phyloP scores from a whole-genome alignment of 129 eudicot genomes.

The Flaveria robusta region DNA sequence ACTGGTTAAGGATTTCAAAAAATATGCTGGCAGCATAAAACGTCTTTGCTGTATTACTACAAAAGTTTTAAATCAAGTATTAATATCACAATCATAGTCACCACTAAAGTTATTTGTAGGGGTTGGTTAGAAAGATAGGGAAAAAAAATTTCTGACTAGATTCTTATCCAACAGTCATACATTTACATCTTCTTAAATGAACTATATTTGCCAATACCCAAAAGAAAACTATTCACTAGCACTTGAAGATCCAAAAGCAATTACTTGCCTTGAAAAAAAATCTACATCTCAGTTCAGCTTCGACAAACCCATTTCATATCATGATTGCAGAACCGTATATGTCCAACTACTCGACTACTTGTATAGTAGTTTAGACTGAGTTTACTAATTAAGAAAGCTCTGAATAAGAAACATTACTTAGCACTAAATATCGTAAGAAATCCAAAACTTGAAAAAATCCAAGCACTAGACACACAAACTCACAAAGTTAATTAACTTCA shows the following conservation, averaged over 20 bases:
- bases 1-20: conserved; percentile 92
- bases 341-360: conserved; percentile 1
- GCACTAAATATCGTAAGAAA: neutral
- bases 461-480: neutral
- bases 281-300: neutral
- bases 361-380: neutral
- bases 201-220: neutral
- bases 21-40: conserved; percentile 97
- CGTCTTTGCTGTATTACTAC: conserved; percentile 91
- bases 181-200: too few relatives aligned
- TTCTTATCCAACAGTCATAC: neutral
- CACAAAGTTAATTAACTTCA: neutral
- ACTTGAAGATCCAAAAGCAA: conserved; percentile 3
- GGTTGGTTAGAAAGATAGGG: neutral
- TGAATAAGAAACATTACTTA: neutral
- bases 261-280: neutral
- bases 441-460: neutral
- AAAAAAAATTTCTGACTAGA: neutral
- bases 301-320: conserved; percentile 12
- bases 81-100: conserved; percentile 10
- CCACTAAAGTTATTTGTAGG: neutral
- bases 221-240: neutral
- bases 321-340: conserved; percentile 5
- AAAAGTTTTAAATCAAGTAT: conserved; percentile 11
- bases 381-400: neutral